phyloP scores from a whole-genome alignment of 257 asterid genomes.

The Thymus quinquecostatus region DNA sequence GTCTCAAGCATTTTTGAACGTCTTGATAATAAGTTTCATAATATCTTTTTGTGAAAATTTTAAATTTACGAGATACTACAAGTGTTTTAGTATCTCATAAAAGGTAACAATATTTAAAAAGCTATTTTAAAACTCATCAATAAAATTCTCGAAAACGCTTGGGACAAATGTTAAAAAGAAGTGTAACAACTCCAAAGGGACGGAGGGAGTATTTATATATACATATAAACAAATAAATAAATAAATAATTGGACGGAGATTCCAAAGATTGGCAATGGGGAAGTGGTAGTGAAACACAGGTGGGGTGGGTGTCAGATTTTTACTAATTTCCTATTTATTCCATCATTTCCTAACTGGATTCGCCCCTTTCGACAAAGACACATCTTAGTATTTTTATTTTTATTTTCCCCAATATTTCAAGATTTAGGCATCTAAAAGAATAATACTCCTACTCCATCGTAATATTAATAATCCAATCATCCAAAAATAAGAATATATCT shows the following conservation, averaged over 20 bases:
- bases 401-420: constrained; percentile 2
- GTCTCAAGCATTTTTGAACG: too few species aligned
- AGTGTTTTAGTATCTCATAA: too few species aligned
- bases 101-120: too few species aligned
- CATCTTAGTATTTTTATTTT: background rate
- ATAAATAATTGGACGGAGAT: constrained; percentile 32
- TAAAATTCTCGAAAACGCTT: too few species aligned
- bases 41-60: too few species aligned
- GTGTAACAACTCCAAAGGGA: too few species aligned
- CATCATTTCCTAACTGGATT: background rate
- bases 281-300: constrained; percentile 13
- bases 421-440: background rate
- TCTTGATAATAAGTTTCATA: too few species aligned
- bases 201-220: too few species aligned
- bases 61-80: too few species aligned
- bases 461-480: background rate
- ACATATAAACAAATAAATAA: background rate
- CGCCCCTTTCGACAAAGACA: constrained; percentile 31
- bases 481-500: constrained; percentile 25
- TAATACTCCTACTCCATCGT: background rate
- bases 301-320: constrained; percentile 35
- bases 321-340: background rate
- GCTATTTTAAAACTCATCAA: too few species aligned
- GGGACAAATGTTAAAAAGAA: too few species aligned
- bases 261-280: constrained; percentile 10